These are phyloP conservation scores for Fistulifera pelliculosa DNA, from an alignment of 108 stramenopile species.

Conservation along the genomic window DNA sequence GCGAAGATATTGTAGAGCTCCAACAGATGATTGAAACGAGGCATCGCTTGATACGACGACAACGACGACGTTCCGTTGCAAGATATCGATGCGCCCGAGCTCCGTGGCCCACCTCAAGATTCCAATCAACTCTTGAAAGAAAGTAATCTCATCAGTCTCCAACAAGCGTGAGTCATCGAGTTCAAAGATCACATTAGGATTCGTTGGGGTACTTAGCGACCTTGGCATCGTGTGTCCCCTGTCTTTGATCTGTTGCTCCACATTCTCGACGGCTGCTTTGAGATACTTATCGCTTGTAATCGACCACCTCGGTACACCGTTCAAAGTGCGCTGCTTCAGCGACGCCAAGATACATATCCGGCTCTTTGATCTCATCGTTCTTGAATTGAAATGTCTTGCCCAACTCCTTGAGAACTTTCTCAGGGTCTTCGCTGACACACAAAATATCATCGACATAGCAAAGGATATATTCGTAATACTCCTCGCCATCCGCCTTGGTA, in stretches of 20 bases:
- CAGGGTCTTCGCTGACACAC: constrained; percentile 9
- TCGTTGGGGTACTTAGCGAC: neutral
- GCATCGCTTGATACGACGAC: constrained; percentile 30
- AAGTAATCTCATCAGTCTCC: constrained; percentile 1
- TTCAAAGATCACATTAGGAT: too few relatives aligned
- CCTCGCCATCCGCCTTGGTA: constrained; percentile 10
- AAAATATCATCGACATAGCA: constrained; percentile 21
- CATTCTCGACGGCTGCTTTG: constrained; percentile 3
- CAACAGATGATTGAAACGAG: constrained; percentile 35
- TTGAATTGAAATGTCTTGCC: too few relatives aligned
- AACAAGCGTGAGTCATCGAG: too few relatives aligned
- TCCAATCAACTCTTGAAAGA: constrained; percentile 10
- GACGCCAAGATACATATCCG: constrained; percentile 20
- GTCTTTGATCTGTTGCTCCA: neutral
- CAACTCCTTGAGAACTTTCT: constrained; percentile 11
- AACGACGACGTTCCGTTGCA: constrained; percentile 32
- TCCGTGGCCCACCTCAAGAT: constrained; percentile 28
- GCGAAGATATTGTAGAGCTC: constrained; percentile 29
- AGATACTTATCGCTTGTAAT: too few relatives aligned
- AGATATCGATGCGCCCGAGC: constrained; percentile 28
- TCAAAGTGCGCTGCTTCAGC: too few relatives aligned
- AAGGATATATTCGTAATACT: constrained; percentile 19
- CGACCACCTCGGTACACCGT: too few relatives aligned
- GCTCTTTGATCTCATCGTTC: constrained; percentile 6
- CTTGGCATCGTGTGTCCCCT: neutral